Conservation (phyloP, 2,329 filamentous ascomycete genomes). For the Alternaria viburni region DNA sequence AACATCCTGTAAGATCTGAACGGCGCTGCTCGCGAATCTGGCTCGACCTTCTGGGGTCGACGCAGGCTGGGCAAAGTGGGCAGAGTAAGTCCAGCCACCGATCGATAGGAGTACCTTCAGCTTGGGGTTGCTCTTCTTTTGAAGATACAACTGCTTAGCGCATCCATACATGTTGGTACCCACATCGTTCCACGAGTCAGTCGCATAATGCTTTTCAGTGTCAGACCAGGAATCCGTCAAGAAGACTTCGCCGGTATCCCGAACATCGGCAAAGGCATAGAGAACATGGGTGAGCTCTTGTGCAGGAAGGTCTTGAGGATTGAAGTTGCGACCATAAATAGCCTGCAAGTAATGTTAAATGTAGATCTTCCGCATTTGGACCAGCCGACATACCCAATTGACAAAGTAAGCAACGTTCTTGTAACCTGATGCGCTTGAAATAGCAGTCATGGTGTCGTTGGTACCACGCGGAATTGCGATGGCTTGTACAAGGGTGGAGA, state of each 20-base stretch:
- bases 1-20: conserved; percentile 40
- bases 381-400: conserved; percentile 41
- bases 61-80: conserved; percentile 44
- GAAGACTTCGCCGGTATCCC: conserved; percentile 47
- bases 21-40: conserved; percentile 44
- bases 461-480: conserved; percentile 29
- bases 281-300: conserved; percentile 46
- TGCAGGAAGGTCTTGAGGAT: conserved; percentile 44
- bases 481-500: conserved; percentile 24
- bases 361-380: neutral
- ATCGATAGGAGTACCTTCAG: conserved; percentile 48
- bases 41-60: conserved; percentile 37
- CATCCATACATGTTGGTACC: conserved; percentile 49
- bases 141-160: conserved; percentile 46
- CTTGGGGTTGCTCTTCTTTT: conserved; percentile 47
- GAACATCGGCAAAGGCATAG: conserved; percentile 49
- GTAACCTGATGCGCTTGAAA: conserved; percentile 35
- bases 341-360: conserved; percentile 29
- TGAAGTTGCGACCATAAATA: conserved; percentile 47
- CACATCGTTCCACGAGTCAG: conserved; percentile 49
- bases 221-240: conserved; percentile 48
- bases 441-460: conserved; percentile 14
- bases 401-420: conserved; percentile 49
- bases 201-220: conserved; percentile 46
- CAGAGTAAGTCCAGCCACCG: conserved; percentile 49